Percentiles rank a stretch among this genome's conserved stretches.
phyloP scores from a whole-genome alignment of 352 stramenopile genomes.

The Pythium sukuiense region DNA sequence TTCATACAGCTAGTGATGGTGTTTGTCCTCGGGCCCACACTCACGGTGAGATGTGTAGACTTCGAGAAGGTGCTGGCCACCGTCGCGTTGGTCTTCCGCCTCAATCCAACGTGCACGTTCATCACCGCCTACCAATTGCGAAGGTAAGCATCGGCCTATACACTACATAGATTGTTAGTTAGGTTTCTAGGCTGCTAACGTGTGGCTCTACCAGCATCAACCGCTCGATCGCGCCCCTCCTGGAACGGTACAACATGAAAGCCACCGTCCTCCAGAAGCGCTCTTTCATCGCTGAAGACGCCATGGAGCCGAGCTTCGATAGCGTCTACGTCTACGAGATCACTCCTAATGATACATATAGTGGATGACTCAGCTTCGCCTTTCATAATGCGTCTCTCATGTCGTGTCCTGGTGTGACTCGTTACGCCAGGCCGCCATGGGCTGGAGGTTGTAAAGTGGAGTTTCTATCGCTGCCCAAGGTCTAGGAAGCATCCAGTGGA shows the following conservation, averaged over 20 bases:
- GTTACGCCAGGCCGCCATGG: constrained; percentile 5
- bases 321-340: constrained; percentile 70
- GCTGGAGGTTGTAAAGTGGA: background rate
- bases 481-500: constrained; percentile 16
- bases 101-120: constrained; percentile 41
- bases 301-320: constrained; percentile 16
- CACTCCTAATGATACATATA: background rate
- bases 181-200: no score
- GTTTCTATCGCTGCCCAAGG: constrained; percentile 3
- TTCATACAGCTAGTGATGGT: background rate
- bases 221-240: constrained; percentile 53
- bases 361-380: constrained; percentile 73
- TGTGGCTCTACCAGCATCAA: constrained; percentile 35
- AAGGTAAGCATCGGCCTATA: constrained; percentile 26
- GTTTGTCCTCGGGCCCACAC: background rate
- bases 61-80: constrained; percentile 74
- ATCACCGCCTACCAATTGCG: constrained; percentile 70
- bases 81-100: constrained; percentile 61
- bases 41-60: constrained; percentile 29
- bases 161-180: no score
- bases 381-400: constrained; percentile 40
- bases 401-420: background rate
- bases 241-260: constrained; percentile 50
- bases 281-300: constrained; percentile 28
- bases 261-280: constrained; percentile 35